A percentile compares a stretch with the other conserved stretches of the same genome.
Evolutionary conservation across 2,329 filamentous ascomycete species (phyloP).

Genomic region (Penicillium sp.): DNA sequence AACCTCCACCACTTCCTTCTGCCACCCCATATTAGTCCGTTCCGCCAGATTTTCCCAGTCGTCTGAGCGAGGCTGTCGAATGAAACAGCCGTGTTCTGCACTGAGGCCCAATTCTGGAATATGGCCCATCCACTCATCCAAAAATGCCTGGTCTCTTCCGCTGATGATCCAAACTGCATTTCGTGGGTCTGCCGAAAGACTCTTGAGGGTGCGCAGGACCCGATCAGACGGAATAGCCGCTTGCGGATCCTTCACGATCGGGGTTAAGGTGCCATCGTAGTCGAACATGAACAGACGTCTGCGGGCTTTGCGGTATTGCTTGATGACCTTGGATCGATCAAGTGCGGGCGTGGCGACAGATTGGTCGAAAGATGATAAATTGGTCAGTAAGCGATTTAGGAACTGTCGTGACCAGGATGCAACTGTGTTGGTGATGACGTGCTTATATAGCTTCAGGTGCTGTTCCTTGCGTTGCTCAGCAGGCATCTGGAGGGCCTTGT

Average conservation of each 20-base stretch:
- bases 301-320: conserved; percentile 72
- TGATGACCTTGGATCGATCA: conserved; percentile 72
- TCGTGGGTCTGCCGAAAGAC: conserved; percentile 74
- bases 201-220: conserved; percentile 77
- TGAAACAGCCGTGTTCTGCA: conserved; percentile 95
- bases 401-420: conserved; percentile 84
- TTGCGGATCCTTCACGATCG: conserved; percentile 89
- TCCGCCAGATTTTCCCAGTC: conserved; percentile 90
- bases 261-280: conserved; percentile 95
- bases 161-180: conserved; percentile 99
- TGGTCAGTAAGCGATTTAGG: conserved; percentile 76
- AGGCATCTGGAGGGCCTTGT: conserved; percentile 78
- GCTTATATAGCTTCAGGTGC: conserved; percentile 76
- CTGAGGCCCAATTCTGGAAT: conserved; percentile 89
- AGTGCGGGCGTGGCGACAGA: conserved; percentile 79
- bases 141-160: conserved; percentile 88
- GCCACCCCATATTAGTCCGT: conserved; percentile 89
- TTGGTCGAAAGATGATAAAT: conserved; percentile 76
- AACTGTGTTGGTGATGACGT: conserved; percentile 84
- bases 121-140: conserved; percentile 90
- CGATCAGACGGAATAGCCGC: conserved; percentile 85
- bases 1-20: conserved; percentile 77
- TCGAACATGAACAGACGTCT: conserved; percentile 97
- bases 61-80: conserved; percentile 74
- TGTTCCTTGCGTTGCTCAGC: conserved; percentile 67